Percentiles rank a stretch among this genome's conserved stretches.
These are phyloP conservation scores for Penicillium psychrofluorescens DNA, from an alignment of 495 filamentous ascomycete species.

Conservation along the genomic window DNA sequence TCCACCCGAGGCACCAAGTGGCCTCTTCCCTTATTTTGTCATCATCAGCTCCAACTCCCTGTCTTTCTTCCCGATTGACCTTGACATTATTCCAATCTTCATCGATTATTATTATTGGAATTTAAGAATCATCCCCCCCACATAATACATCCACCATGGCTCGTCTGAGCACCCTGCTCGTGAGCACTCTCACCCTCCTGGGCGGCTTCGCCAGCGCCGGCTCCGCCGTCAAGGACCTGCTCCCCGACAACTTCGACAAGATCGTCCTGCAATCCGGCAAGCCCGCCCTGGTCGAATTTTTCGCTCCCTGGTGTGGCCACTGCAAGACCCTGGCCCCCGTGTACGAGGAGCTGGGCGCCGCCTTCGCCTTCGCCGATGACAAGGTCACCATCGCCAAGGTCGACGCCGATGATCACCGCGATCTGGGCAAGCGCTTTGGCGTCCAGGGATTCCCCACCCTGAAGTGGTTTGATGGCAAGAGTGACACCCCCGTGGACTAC, in stretches of 20 bases:
- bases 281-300: constrained; percentile 96
- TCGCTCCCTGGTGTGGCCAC: constrained; percentile 98
- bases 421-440: constrained; percentile 75
- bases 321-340: constrained; percentile 95
- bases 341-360: constrained; percentile 84
- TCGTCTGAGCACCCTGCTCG: constrained; percentile 39
- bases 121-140: background rate
- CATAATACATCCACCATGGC: constrained; percentile 26
- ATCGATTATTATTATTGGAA: background rate
- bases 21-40: constrained; percentile 18
- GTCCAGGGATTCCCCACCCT: constrained; percentile 93
- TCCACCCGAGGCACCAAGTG: constrained; percentile 14
- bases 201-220: constrained; percentile 33
- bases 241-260: constrained; percentile 82
- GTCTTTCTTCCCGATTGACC: background rate
- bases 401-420: constrained; percentile 83
- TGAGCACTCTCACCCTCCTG: constrained; percentile 34
- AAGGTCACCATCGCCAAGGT: constrained; percentile 92
- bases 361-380: constrained; percentile 65
- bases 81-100: background rate
- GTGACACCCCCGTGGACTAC: constrained; percentile 79
- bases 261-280: constrained; percentile 87
- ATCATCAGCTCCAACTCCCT: constrained; percentile 1
- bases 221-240: constrained; percentile 71
- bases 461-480: constrained; percentile 98